A percentile compares a stretch with the other conserved stretches of the same genome.
Conservation (phyloP, 2,329 filamentous ascomycete genomes). For the Neoascochyta sp. region DNA sequence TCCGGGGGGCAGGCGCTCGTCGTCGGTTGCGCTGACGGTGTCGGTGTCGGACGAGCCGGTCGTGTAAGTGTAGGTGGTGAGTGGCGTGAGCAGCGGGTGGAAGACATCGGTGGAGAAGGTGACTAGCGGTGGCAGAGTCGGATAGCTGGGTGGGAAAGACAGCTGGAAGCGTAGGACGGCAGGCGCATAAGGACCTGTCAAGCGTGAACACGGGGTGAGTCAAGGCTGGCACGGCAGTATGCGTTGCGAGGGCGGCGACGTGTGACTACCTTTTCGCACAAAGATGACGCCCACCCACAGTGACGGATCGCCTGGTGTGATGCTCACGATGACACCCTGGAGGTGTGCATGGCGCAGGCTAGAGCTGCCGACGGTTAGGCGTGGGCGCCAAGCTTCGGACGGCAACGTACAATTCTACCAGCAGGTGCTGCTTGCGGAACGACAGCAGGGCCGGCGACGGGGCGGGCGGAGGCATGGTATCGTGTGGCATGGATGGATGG, state of each 20-base stretch:
- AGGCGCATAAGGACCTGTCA: slow-evolving; percentile 77
- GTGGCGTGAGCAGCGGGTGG: slow-evolving; percentile 84
- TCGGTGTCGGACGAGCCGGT: slow-evolving; percentile 69
- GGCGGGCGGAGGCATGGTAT: slow-evolving; percentile 14
- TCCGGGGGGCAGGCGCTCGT: slow-evolving; percentile 78
- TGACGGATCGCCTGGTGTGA: slow-evolving; percentile 75
- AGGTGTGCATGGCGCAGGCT: slow-evolving; percentile 79
- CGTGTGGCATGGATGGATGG: no score
- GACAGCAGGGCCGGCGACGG: slow-evolving; percentile 36
- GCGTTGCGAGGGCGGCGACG: slow-evolving; percentile 12
- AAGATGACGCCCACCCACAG: slow-evolving; percentile 92
- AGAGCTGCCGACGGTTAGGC: slow-evolving; percentile 53
- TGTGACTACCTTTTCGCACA: slow-evolving; percentile 69
- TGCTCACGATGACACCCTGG: slow-evolving; percentile 79
- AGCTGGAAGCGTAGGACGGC: slow-evolving; percentile 88
- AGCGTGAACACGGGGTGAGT: slow-evolving; percentile 23
- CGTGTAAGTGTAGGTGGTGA: slow-evolving; percentile 92
- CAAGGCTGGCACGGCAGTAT: slow-evolving; percentile 8
- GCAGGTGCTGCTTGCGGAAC: slow-evolving; percentile 70
- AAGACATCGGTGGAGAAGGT: slow-evolving; percentile 92
- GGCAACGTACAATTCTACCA: slow-evolving; percentile 71
- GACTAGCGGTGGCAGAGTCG: slow-evolving; percentile 73
- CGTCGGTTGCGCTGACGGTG: slow-evolving; percentile 77
- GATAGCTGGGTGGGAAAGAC: slow-evolving; percentile 78
- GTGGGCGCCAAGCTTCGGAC: slow-evolving; percentile 12